A percentile compares a stretch with the other conserved stretches of the same genome.
These are phyloP conservation scores for Geotrichum fermentans DNA, from an alignment of 1,139 yeast species.

Conservation along the genomic window DNA sequence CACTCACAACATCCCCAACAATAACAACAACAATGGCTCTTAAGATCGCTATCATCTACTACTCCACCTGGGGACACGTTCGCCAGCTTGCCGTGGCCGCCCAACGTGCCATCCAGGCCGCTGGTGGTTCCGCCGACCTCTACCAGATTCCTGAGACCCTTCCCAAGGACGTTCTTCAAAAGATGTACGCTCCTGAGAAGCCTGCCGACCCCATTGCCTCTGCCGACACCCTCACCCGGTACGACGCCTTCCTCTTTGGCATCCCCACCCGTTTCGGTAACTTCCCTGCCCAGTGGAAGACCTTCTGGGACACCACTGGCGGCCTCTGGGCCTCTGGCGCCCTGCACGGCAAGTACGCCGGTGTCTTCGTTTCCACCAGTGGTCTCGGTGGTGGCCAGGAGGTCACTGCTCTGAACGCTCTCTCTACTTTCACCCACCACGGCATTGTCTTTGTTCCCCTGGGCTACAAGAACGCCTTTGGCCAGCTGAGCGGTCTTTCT, in stretches of 20 bases:
- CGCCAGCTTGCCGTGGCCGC: conserved; percentile 63
- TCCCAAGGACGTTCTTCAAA: conserved; percentile 53
- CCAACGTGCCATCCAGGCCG: conserved; percentile 63
- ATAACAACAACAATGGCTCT: not conserved
- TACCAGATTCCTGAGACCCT: conserved; percentile 81
- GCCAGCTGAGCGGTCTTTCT: conserved; percentile 52
- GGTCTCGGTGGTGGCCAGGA: conserved; percentile 86
- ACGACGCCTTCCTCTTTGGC: conserved; percentile 77
- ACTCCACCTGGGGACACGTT: conserved; percentile 78
- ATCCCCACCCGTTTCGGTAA: conserved; percentile 81
- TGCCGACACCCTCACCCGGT: conserved; percentile 51
- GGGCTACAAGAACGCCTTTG: conserved; percentile 65
- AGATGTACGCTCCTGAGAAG: conserved; percentile 63
- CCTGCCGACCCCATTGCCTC: conserved; percentile 69
- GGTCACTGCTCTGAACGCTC: conserved; percentile 57
- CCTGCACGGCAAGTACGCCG: conserved; percentile 70
- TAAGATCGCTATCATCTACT: conserved; percentile 62
- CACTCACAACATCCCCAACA: not conserved
- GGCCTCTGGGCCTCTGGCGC: conserved; percentile 78
- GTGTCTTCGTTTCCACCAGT: conserved; percentile 73
- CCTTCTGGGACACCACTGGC: conserved; percentile 81
- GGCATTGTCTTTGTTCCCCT: conserved; percentile 68
- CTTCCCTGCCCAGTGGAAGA: conserved; percentile 74
- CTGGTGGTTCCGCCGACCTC: conserved; percentile 64
- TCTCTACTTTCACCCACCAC: conserved; percentile 69